Evolutionary conservation across 192 early-diverging fungal species (phyloP).

Genomic region (Entophlyctis luteolus): DNA sequence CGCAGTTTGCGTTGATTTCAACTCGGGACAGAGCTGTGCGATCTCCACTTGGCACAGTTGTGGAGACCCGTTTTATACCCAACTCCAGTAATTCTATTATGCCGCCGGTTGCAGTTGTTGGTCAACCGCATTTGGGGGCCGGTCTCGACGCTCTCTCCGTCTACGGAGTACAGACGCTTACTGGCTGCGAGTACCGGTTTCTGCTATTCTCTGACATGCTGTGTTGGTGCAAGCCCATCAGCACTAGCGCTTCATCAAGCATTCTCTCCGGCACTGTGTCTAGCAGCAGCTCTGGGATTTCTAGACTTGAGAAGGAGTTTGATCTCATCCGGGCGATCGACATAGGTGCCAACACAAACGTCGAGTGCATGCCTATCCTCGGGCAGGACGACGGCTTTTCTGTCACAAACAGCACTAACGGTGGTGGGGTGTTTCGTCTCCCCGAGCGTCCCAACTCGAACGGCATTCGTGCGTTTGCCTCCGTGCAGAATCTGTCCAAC

Average conservation of each 20-base stretch:
- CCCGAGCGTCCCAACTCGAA: neutral
- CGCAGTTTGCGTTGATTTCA: conserved; percentile 10
- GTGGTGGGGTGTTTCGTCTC: neutral
- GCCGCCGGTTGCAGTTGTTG: conserved; percentile 10
- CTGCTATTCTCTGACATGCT: conserved; percentile 47
- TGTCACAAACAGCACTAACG: too few species aligned
- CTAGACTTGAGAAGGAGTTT: neutral
- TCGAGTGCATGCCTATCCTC: conserved; percentile 19
- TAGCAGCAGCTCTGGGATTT: neutral
- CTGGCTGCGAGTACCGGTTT: conserved; percentile 36
- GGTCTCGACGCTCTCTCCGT: conserved; percentile 28
- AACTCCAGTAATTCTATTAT: neutral
- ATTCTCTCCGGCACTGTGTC: neutral
- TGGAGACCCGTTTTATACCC: conserved; percentile 20
- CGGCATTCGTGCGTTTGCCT: neutral
- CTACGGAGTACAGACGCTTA: conserved; percentile 24
- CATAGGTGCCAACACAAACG: conserved; percentile 1
- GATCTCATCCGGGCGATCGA: conserved; percentile 23
- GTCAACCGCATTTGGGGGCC: conserved; percentile 17
- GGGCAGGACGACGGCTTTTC: neutral
- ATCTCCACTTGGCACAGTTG: neutral
- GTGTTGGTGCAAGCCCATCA: conserved; percentile 41
- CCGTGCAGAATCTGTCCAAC: neutral
- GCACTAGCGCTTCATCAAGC: conserved; percentile 2
- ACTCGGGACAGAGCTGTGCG: neutral